Evolutionary conservation across 257 asterid genomes (phyloP).

Genomic region (Penstemon barbatus): DNA sequence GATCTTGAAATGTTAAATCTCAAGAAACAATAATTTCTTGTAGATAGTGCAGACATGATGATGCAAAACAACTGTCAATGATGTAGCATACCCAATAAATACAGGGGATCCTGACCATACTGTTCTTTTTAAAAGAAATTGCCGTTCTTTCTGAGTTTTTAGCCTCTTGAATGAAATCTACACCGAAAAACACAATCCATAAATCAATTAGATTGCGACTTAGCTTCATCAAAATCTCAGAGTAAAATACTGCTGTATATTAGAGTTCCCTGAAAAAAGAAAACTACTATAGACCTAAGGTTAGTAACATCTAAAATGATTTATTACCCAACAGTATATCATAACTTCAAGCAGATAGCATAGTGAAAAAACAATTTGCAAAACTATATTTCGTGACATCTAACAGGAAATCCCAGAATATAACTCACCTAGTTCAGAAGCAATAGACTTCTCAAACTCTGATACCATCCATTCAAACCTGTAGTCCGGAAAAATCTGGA

Average conservation of each 20-base stretch:
- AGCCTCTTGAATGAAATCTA: constrained; percentile 93
- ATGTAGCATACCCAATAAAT: constrained; percentile 73
- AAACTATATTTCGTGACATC: not conserved
- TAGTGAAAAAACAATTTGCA: not conserved
- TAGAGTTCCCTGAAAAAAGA: constrained; percentile 2
- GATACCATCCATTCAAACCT: constrained; percentile 85
- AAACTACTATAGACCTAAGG: not conserved
- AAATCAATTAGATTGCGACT: not conserved
- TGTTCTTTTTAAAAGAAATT: constrained; percentile 55
- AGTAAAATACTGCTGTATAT: not conserved
- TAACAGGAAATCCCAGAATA: constrained; percentile 8
- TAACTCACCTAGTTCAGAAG: constrained; percentile 84
- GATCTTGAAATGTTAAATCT: not conserved
- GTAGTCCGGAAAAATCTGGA: constrained; percentile 82
- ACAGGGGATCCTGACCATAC: constrained; percentile 62
- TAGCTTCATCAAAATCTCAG: not conserved
- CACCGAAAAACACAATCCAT: not conserved
- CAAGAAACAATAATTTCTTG: constrained; percentile 17
- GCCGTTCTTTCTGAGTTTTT: constrained; percentile 75
- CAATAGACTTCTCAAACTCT: constrained; percentile 70
- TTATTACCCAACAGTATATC: constrained; percentile 17
- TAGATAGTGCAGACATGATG: not conserved
- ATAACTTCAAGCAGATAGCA: constrained; percentile 15
- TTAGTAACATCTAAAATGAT: constrained; percentile 2
- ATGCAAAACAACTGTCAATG: constrained; percentile 26